Evolutionary conservation across 1,284 basidiomycete species (phyloP).

Genomic region (Agroathelia rolfsii): DNA sequence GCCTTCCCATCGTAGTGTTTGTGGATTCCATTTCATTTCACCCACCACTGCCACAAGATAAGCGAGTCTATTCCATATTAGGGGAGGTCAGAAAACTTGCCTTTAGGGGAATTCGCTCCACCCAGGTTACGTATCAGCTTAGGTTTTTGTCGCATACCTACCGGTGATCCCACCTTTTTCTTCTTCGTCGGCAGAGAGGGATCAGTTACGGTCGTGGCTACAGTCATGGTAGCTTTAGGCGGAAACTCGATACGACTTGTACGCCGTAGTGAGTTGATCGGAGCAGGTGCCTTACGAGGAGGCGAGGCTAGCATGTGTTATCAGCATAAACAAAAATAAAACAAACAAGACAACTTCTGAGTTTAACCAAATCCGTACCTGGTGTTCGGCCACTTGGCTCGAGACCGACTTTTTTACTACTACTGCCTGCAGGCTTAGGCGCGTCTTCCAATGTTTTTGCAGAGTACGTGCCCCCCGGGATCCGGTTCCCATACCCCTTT

Average conservation of each 20-base stretch:
- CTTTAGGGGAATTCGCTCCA: slow-evolving; percentile 61
- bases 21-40: slow-evolving; percentile 96
- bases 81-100: slow-evolving; percentile 32
- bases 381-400: too few relatives aligned
- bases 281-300: slow-evolving; percentile 17
- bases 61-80: slow-evolving; percentile 10
- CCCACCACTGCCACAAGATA: slow-evolving; percentile 55
- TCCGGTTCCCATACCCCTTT: slow-evolving; percentile 52
- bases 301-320: too few relatives aligned
- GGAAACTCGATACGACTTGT: slow-evolving; percentile 33
- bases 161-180: slow-evolving; percentile 34
- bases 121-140: slow-evolving; percentile 84
- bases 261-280: slow-evolving; percentile 17
- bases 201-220: too few relatives aligned
- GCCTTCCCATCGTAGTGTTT: slow-evolving; percentile 87
- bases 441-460: slow-evolving; percentile 28
- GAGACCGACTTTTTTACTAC: too few relatives aligned
- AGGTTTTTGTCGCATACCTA: slow-evolving; percentile 53
- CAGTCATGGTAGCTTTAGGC: slow-evolving; percentile 18
- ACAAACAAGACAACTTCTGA: too few relatives aligned
- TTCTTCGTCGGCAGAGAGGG: slow-evolving; percentile 42
- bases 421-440: too few relatives aligned
- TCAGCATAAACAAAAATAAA: too few relatives aligned
- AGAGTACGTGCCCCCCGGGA: slow-evolving; percentile 41
- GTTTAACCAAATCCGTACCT: too few relatives aligned